Base-by-base conservation (phyloP, 768 basidiomycete species). In the Suillus americanus region DNA sequence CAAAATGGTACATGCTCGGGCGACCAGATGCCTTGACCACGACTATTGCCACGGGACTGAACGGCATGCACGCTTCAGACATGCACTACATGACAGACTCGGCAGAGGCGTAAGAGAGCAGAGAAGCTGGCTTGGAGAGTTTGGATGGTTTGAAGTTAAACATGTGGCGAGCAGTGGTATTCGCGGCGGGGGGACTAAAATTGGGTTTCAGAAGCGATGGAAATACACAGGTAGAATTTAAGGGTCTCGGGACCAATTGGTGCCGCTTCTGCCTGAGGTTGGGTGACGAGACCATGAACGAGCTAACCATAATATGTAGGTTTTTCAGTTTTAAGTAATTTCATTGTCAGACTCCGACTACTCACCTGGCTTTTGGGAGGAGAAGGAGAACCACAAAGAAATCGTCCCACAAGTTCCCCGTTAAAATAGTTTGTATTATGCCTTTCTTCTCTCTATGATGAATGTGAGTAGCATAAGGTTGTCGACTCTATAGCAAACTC, bases 1-100 rank as follows among this genome's bases (percentile, higher is more conserved):
- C 10, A 79, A 80, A 13, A 92, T 64, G 84, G 80, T 6, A 80
- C 79, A 62, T 84, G 78, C 20, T 77, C 75, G 3, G 75, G 66
- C 0, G 79, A 78, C 76, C 79, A 86, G 37, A 85, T 79, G 0
- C 79, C 89, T n/a, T 46, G 45, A 5, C n/a, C 45, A 46, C n/a
- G 5, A 84, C 74, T 20, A 88, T 79, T 67, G 86, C 85, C 0
- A 88, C 83, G 0, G 83, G 79, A 1, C 83, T 6, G 13, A 80
- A 82, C 3, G 20, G 72, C 28, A 68, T 66, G 4, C 73, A 72
- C 28, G 70, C 64, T 0, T 79, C 67, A 69, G 90, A 91, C 62
- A 89, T 73, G 5, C 75, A 70, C 3, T 69, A 65, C 57, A 90
- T 87, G 12, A 83, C 83, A 0, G 67, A 72, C 72, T 92, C 90